phyloP scores from a whole-genome alignment of 108 stramenopile genomes.

The Nannochloropsis oceanica region DNA sequence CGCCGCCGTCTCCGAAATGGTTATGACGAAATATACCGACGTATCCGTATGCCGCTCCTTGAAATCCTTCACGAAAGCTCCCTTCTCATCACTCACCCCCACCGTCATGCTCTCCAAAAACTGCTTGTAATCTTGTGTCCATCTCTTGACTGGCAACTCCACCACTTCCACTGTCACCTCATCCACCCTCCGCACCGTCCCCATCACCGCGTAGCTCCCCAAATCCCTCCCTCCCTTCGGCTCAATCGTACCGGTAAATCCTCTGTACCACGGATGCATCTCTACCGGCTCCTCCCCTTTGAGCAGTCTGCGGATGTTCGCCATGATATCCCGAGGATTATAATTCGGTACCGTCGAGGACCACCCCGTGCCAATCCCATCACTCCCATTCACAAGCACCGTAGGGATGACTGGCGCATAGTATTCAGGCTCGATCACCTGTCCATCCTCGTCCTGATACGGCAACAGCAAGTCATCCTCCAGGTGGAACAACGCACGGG shows the following conservation, averaged over 20 bases:
- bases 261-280: conserved; percentile 36
- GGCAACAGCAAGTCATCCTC: conserved; percentile 88
- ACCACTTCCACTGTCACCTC: conserved; percentile 67
- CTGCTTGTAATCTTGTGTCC: conserved; percentile 95
- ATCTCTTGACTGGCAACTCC: conserved; percentile 86
- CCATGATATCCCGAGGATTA: conserved; percentile 71
- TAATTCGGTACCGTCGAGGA: conserved; percentile 55
- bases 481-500: conserved; percentile 87
- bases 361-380: conserved; percentile 98
- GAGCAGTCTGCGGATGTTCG: conserved; percentile 65
- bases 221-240: neutral
- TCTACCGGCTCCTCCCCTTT: conserved; percentile 41
- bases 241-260: conserved; percentile 32
- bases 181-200: conserved; percentile 22
- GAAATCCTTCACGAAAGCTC: conserved; percentile 64
- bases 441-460: conserved; percentile 90
- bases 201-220: conserved; percentile 1
- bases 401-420: conserved; percentile 87
- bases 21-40: conserved; percentile 85
- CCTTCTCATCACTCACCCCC: conserved; percentile 41
- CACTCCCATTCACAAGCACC: conserved; percentile 55
- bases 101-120: conserved; percentile 33
- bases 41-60: conserved; percentile 65
- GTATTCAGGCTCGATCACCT: conserved; percentile 83
- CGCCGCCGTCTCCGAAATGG: conserved; percentile 49